Evolutionary conservation across 805 yeast genomes (phyloP), one percentile per base, ranked within the genome.

Genomic region (Yarrowia yakushimensis): DNA sequence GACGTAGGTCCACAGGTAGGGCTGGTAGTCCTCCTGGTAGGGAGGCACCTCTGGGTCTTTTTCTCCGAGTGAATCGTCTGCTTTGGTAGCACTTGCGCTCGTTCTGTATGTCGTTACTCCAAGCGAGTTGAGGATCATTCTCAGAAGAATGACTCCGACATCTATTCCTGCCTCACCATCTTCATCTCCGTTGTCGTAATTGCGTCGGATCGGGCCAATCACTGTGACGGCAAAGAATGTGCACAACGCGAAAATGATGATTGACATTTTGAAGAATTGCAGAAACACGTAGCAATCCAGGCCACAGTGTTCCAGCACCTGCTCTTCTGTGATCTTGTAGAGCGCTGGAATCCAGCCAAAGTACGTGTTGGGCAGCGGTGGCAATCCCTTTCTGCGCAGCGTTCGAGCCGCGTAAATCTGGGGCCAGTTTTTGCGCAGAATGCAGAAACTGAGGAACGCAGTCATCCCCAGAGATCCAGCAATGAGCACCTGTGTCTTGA

Each of bases 221-320:
- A 93, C 79, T 5, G 84, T 76, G 10, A 88, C 76, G 1, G 96
- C 91, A 68, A 89, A 83, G 2, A 88, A 63, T 50, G 89, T 81
- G 69, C 91, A 86, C 0, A 82, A 74, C 2, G 82, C 74, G 23
- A 93, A 73, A 9, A 89, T 76, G 71, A 84, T 83, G 54, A 92
- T 88, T 65, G 94, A 82, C 88, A 91, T 89, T 65, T 88, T 86
- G 81, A 94, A 94, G 72, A 93, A 92, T 3, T 91, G 91, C 31
- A 93, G 75, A 70, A 89, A 93, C 52, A 94, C 98, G 74, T 82
- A 91, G 0, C 97, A 97, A 75, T 93, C 99, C 45, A 93, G 75
- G 0, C 99, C 99, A 2, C 97, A 97, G 69, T 86, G 87, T 65
- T 90, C 93, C 57, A 93, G 78, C 1, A 94, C 82, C 63, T 90